A percentile compares a stretch with the other conserved stretches of the same genome.
These are phyloP conservation scores for Eucalyptus sp. DNA, from an alignment of 345 rosid genomes.

Conservation along the genomic window DNA sequence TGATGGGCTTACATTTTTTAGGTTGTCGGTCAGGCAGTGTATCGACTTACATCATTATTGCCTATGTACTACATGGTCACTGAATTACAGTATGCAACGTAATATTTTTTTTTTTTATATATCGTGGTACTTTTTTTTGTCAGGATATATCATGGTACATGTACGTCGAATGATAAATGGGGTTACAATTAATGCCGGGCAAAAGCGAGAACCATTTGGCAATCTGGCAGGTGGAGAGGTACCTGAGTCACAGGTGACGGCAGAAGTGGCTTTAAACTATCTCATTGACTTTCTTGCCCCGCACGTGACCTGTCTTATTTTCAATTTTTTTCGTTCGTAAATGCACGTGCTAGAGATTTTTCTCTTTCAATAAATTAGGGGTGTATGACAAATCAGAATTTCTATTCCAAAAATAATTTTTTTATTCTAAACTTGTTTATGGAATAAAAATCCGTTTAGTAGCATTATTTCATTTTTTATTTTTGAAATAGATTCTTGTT, in stretches of 20 bases:
- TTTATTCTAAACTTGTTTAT: no score
- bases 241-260: background rate
- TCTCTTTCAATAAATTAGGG: background rate
- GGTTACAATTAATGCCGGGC: background rate
- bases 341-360: background rate
- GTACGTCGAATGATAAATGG: background rate
- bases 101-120: background rate
- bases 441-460: no score
- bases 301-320: background rate
- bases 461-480: no score
- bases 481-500: no score
- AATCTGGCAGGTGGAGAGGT: background rate
- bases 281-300: background rate
- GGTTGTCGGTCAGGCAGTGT: background rate
- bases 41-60: background rate
- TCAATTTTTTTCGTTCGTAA: background rate
- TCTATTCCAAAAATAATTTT: no score
- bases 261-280: background rate
- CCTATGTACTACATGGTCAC: background rate
- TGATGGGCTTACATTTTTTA: background rate
- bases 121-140: no score
- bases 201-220: background rate
- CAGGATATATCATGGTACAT: background rate
- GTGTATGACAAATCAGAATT: no score
- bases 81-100: background rate